Percentiles rank a stretch among this genome's conserved stretches.
phyloP scores from a whole-genome alignment of 257 asterid genomes.

The Rauvolfia tetraphylla region DNA sequence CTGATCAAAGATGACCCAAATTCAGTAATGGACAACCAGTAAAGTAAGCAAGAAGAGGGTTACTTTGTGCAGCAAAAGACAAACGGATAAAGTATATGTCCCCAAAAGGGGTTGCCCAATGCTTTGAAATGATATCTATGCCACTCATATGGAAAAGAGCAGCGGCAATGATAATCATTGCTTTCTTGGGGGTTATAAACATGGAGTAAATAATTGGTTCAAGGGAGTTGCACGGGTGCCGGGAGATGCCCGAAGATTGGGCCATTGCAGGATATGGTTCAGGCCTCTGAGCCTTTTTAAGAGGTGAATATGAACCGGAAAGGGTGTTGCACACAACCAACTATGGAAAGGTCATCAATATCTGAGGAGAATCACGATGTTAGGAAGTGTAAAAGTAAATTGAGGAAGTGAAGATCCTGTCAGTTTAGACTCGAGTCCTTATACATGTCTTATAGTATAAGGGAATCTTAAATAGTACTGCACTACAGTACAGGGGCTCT shows the following conservation, averaged over 20 bases:
- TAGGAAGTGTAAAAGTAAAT: too few relatives aligned
- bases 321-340: background rate
- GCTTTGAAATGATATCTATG: background rate
- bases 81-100: background rate
- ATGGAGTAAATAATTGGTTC: background rate
- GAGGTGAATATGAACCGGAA: background rate
- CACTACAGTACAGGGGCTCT: too few relatives aligned
- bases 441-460: background rate
- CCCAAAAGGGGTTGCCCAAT: background rate
- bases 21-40: background rate
- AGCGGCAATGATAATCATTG: background rate
- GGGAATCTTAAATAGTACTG: background rate
- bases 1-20: conserved; percentile 26
- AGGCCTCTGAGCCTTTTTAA: background rate
- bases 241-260: background rate
- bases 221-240: background rate
- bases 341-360: too few relatives aligned
- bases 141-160: background rate
- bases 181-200: background rate
- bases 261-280: background rate
- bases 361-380: too few relatives aligned
- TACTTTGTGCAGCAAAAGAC: background rate
- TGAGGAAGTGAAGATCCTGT: background rate
- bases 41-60: background rate
- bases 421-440: background rate